A percentile compares a stretch with the other conserved stretches of the same genome.
phyloP scores from a whole-genome alignment of 768 basidiomycete genomes.

The Lactarius deliciosus region DNA sequence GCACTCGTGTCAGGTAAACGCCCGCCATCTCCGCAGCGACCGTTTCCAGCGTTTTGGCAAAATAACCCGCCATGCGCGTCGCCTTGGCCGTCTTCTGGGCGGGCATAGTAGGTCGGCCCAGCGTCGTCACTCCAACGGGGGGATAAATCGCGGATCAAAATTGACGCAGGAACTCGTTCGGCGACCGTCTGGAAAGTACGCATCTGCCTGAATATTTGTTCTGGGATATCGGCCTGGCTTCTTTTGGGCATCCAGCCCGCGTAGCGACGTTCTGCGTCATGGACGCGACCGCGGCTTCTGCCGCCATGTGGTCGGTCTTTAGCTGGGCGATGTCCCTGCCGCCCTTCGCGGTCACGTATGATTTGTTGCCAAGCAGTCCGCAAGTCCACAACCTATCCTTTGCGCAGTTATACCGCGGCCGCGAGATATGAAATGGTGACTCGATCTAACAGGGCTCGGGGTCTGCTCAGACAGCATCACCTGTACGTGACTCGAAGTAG shows the following conservation, averaged over 20 bases:
- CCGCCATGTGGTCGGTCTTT: constrained; percentile 65
- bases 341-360: constrained; percentile 49
- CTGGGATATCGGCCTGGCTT: too few relatives aligned
- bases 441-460: constrained; percentile 31
- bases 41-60: constrained; percentile 78
- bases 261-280: constrained; percentile 81
- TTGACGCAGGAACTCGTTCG: constrained; percentile 94
- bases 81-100: constrained; percentile 76
- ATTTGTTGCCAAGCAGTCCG: constrained; percentile 48
- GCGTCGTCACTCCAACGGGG: constrained; percentile 54
- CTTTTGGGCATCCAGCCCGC: constrained; percentile 60
- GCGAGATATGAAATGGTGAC: constrained; percentile 11
- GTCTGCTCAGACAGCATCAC: constrained; percentile 30
- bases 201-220: constrained; percentile 77
- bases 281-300: constrained; percentile 61
- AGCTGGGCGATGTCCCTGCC: constrained; percentile 59
- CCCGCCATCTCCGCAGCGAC: constrained; percentile 65
- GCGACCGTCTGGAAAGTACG: constrained; percentile 84
- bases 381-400: constrained; percentile 47
- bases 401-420: constrained; percentile 13
- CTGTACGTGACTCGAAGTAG: constrained; percentile 68
- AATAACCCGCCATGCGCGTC: constrained; percentile 83
- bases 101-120: constrained; percentile 49
- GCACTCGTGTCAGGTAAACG: constrained; percentile 59
- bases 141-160: constrained; percentile 90